Evolutionary conservation across 179 eudicot genomes (phyloP), one percentile per base, ranked within the genome.

Genomic region (Sideroxylon spinosum): DNA sequence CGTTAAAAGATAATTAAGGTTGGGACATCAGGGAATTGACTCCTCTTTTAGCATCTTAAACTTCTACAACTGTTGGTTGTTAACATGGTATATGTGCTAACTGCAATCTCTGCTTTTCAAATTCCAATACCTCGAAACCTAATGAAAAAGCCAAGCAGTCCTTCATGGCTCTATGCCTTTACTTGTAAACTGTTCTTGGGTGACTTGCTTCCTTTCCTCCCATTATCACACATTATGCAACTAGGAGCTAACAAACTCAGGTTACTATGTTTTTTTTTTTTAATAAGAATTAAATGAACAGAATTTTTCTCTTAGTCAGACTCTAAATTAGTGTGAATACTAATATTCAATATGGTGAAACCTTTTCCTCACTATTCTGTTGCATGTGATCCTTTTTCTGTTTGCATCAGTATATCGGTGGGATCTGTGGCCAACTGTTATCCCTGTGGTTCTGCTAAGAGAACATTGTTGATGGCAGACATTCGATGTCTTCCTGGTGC

Each of bases 401-500:
- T 78, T 78, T 80, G 76, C 71, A 84, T 37, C 88, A 95, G 99
- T 83, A 84, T 90, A 83, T 84, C 97, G 11, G 84, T 88, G 81
- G 99, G 99, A 73, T 92, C 88, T 64, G 79, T 93, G 76, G 85
- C 97, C 85, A 95, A 95, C 86, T 85, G 88, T 87, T 91, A 89
- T 80, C 96, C 97, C 67, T 87, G 86, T 73, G 81, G 80, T 52
- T 85, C 94, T 57, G 78, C 73, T 57, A 78, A 82, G 46, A 81
- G 75, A 60, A 86, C 99, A 63, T 75, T 95, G 78, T 84, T 95
- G 90, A 92, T 95, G 93, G 99, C 97, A 81, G 98, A 95, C 81
- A 90, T 93, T 81, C 91, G 97, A 55, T 94, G 98, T 84, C 96
- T 94, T 89, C 99, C 98, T 78, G 99, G 99, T 95, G 84, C 48